Percentiles rank a stretch among this genome's conserved stretches.
Conservation (phyloP, 805 yeast species). For the Yarrowia osloensis region DNA sequence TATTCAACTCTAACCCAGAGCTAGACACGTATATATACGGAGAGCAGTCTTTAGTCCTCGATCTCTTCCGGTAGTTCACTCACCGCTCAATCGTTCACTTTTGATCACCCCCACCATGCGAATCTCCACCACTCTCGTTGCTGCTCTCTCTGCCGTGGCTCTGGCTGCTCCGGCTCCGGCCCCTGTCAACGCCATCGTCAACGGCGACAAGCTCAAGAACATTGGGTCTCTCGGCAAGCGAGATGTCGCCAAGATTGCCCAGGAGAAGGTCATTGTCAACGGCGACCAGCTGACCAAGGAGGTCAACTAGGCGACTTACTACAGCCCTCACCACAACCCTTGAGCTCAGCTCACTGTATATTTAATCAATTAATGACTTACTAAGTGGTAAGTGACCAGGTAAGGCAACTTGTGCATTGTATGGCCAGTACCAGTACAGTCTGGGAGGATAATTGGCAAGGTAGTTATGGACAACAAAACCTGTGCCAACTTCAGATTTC, state of each 20-base stretch:
- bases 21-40: not conserved
- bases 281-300: slow-evolving; percentile 5
- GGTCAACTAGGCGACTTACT: not conserved
- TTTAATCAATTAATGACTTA: not conserved
- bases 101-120: not conserved
- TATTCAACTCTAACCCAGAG: not conserved
- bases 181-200: not conserved
- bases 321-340: not conserved
- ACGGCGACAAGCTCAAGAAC: slow-evolving; percentile 16
- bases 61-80: too few relatives aligned
- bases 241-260: not conserved
- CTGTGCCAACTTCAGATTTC: too few relatives aligned
- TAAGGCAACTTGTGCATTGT: too few relatives aligned
- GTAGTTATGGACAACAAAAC: too few relatives aligned
- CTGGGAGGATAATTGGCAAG: too few relatives aligned
- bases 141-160: not conserved
- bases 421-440: too few relatives aligned
- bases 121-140: not conserved
- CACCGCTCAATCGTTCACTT: not conserved
- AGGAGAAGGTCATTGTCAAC: slow-evolving; percentile 10
- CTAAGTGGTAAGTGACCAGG: too few relatives aligned
- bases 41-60: not conserved
- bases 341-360: not conserved
- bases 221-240: not conserved
- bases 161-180: slow-evolving; percentile 24